phyloP scores from a whole-genome alignment of 345 rosid species.

The Sisymbrium altissimum region DNA sequence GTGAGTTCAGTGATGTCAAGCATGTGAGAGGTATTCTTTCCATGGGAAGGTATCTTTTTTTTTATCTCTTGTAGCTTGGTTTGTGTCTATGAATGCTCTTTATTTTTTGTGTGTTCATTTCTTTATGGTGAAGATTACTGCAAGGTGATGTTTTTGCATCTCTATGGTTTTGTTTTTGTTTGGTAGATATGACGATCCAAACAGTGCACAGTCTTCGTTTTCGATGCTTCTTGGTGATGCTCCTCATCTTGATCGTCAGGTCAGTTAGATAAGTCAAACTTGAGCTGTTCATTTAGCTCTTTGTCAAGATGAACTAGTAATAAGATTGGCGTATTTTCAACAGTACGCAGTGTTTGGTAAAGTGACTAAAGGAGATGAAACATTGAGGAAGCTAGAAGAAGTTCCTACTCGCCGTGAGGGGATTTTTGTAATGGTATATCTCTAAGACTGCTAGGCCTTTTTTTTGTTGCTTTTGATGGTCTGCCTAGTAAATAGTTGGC shows the following conservation, averaged over 20 bases:
- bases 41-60: conserved; percentile 70
- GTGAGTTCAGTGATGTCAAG: conserved; percentile 87
- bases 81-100: background rate
- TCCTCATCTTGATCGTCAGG: conserved; percentile 92
- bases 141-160: background rate
- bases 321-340: conserved; percentile 13
- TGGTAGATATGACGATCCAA: conserved; percentile 71
- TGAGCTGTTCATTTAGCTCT: background rate
- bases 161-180: background rate
- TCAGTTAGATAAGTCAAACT: conserved; percentile 22
- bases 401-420: conserved; percentile 91
- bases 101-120: background rate
- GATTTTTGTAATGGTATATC: conserved; percentile 82
- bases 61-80: background rate
- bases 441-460: background rate
- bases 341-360: conserved; percentile 97
- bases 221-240: conserved; percentile 97
- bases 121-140: background rate
- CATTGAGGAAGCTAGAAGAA: conserved; percentile 78
- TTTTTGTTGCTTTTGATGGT: background rate
- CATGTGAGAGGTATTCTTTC: conserved; percentile 90
- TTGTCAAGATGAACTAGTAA: background rate
- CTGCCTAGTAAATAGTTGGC: conserved; percentile 2
- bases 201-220: conserved; percentile 88
- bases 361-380: conserved; percentile 92